Evolutionary conservation across 139 green algal genomes (phyloP).

Genomic region (Coccomyxa sp.): DNA sequence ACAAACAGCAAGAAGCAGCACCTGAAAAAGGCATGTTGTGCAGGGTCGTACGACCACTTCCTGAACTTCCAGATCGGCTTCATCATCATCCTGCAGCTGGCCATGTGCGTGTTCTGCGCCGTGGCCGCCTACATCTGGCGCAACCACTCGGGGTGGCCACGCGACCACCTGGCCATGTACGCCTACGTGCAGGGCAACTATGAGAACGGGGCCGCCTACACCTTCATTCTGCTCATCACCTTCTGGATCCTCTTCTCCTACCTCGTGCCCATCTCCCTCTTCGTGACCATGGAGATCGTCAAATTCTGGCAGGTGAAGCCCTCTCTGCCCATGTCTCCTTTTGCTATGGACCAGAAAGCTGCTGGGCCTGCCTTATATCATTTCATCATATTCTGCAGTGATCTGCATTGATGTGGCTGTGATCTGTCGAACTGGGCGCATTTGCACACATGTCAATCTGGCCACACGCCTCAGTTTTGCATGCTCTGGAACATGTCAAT

Average conservation of each 20-base stretch:
- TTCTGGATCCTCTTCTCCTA: conserved; percentile 88
- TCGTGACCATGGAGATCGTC: conserved; percentile 96
- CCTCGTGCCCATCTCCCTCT: conserved; percentile 98
- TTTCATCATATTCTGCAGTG: too few relatives aligned
- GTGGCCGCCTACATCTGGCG: conserved; percentile 25
- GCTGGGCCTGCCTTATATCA: too few relatives aligned
- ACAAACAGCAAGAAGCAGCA: too few relatives aligned
- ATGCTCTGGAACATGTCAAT: too few relatives aligned
- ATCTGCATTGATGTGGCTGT: too few relatives aligned
- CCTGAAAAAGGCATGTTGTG: too few relatives aligned
- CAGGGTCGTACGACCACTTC: conserved; percentile 46
- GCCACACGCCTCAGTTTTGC: too few relatives aligned
- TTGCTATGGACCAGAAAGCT: too few relatives aligned
- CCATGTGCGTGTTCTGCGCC: conserved; percentile 30
- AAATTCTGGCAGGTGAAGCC: conserved; percentile 72
- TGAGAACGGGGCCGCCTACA: conserved; percentile 28
- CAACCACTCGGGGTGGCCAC: conserved; percentile 16
- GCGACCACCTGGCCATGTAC: conserved; percentile 26
- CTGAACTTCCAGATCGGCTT: conserved; percentile 51
- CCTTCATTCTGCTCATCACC: conserved; percentile 70
- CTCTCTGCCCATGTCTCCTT: too few relatives aligned
- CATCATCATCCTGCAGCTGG: conserved; percentile 33
- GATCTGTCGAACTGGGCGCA: too few relatives aligned
- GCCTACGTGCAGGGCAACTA: conserved; percentile 36
- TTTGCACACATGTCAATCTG: too few relatives aligned